Conservation (phyloP, 75 land plant genomes). For the Selaginella tamariscina region DNA sequence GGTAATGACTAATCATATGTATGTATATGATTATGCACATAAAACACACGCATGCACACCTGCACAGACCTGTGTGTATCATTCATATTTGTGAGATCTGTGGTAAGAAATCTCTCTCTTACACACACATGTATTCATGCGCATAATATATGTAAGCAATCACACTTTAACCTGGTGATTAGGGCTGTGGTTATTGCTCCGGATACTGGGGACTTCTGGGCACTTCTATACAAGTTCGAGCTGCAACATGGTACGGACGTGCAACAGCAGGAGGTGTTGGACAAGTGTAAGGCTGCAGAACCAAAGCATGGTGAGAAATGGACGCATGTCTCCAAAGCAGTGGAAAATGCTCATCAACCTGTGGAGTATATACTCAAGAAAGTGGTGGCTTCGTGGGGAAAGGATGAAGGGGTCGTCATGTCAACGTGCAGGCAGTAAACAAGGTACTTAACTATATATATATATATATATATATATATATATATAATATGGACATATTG, state of each 20-base stretch:
- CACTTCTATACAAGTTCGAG: constrained; percentile 84
- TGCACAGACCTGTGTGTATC: too few relatives aligned
- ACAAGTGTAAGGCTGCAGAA: constrained; percentile 65
- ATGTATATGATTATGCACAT: too few relatives aligned
- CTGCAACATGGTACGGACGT: constrained; percentile 81
- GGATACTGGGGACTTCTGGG: constrained; percentile 96
- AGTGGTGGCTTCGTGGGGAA: constrained; percentile 48
- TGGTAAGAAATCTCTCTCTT: too few relatives aligned
- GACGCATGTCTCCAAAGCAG: constrained; percentile 70
- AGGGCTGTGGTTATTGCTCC: constrained; percentile 84
- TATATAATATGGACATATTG: too few relatives aligned
- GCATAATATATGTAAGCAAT: too few relatives aligned
- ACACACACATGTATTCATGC: too few relatives aligned
- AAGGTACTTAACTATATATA: too few relatives aligned
- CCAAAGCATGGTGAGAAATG: constrained; percentile 92
- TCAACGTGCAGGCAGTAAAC: not conserved
- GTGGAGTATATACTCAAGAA: constrained; percentile 77
- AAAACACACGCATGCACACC: too few relatives aligned
- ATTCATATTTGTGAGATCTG: too few relatives aligned
- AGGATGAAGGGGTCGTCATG: constrained; percentile 39
- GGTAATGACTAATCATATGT: too few relatives aligned
- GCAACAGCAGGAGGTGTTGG: constrained; percentile 61
- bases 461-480: too few relatives aligned
- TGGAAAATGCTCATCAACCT: constrained; percentile 82
- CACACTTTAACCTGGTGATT: too few relatives aligned